These are phyloP conservation scores for Hemileccinum rubropunctum DNA, from an alignment of 768 basidiomycete species.

Conservation along the genomic window DNA sequence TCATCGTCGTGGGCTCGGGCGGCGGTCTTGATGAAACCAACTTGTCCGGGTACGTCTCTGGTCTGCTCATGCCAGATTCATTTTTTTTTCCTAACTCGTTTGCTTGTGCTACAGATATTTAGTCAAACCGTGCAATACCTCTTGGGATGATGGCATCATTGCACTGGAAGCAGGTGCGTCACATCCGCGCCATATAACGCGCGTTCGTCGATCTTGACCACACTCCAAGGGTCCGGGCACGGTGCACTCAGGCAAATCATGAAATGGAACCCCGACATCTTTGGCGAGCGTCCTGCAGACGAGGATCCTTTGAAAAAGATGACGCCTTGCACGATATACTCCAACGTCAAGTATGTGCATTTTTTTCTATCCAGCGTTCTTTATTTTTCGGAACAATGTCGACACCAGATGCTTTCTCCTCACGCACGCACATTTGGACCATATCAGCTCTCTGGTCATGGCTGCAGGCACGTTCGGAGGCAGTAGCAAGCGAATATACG, in stretches of 20 bases:
- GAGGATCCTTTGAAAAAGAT: constrained; percentile 11
- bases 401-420: constrained; percentile 70
- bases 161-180: constrained; percentile 81
- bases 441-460: constrained; percentile 78
- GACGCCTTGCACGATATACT: constrained; percentile 28
- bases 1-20: constrained; percentile 79
- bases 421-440: constrained; percentile 90
- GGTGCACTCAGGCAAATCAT: constrained; percentile 72
- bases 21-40: constrained; percentile 92
- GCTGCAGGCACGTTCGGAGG: constrained; percentile 76
- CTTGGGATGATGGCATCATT: constrained; percentile 81
- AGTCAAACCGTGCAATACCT: constrained; percentile 61
- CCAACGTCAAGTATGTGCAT: constrained; percentile 31
- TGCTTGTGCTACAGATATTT: constrained; percentile 61
- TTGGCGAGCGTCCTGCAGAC: constrained; percentile 32
- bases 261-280: constrained; percentile 50
- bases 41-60: constrained; percentile 67
- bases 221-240: constrained; percentile 72
- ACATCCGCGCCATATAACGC: neutral
- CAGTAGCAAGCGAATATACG: constrained; percentile 61
- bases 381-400: neutral
- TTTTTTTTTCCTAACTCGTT: constrained; percentile 12
- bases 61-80: neutral
- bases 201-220: neutral
- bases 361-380: neutral